A percentile compares a stretch with the other conserved stretches of the same genome.
Evolutionary conservation across 148 eudicot species (phyloP).

Genomic region (Diospyros lotus): DNA sequence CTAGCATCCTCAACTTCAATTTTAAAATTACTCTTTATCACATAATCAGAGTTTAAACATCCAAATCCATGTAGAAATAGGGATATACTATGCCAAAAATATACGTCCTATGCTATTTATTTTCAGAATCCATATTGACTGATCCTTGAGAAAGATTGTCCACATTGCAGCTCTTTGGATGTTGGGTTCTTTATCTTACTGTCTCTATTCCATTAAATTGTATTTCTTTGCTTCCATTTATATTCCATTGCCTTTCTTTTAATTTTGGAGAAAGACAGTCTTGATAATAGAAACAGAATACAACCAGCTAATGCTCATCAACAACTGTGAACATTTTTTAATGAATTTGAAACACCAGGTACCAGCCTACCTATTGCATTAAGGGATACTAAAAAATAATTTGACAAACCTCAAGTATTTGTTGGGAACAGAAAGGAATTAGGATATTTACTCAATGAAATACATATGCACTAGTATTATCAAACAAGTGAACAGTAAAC

Average conservation of each 20-base stretch:
- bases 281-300: background rate
- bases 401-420: too few species aligned
- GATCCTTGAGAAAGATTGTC: background rate
- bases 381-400: too few species aligned
- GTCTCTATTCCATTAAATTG: background rate
- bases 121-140: background rate
- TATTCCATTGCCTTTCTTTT: background rate
- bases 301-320: background rate
- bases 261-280: background rate
- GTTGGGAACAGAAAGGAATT: too few species aligned
- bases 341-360: background rate
- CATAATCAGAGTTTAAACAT: too few species aligned
- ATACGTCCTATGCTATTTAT: background rate
- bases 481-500: constrained; percentile 2
- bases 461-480: background rate
- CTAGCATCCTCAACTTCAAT: too few species aligned
- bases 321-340: background rate
- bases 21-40: too few species aligned
- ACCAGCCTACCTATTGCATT: too few species aligned
- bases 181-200: background rate
- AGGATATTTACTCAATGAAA: background rate
- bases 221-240: background rate
- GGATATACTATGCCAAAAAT: background rate
- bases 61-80: too few species aligned
- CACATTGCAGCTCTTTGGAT: background rate